phyloP scores from a whole-genome alignment of 495 filamentous ascomycete genomes.

The Penicillium coprophilum region DNA sequence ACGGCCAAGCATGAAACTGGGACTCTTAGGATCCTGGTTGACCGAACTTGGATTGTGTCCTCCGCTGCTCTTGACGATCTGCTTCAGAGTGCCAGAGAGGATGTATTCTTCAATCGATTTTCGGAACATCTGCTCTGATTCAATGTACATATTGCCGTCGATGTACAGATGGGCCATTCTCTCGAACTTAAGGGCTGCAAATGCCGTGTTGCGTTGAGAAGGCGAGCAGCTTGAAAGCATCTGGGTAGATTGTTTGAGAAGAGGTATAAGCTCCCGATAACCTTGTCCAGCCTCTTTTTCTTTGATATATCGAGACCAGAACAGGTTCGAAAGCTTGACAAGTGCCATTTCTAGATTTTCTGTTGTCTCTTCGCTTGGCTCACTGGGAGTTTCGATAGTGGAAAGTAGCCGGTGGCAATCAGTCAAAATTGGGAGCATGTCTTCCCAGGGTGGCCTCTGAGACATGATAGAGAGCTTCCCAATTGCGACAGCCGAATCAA shows the following conservation, averaged over 20 bases:
- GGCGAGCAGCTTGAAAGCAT: constrained; percentile 40
- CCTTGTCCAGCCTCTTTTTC: constrained; percentile 43
- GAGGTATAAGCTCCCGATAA: constrained; percentile 37
- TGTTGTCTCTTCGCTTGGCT: constrained; percentile 22
- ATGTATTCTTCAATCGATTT: constrained; percentile 50
- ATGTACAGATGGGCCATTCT: constrained; percentile 49
- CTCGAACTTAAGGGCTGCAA: constrained; percentile 55
- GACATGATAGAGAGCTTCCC: constrained; percentile 45
- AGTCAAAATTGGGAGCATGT: constrained; percentile 36
- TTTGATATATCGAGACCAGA: constrained; percentile 64
- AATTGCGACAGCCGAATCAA: constrained; percentile 44
- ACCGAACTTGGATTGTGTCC: constrained; percentile 25
- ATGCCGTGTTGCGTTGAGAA: constrained; percentile 46
- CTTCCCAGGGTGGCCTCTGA: constrained; percentile 40
- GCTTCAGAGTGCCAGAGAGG: constrained; percentile 40
- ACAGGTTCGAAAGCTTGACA: constrained; percentile 71
- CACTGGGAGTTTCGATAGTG: constrained; percentile 35
- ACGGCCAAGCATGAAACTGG: constrained; percentile 46
- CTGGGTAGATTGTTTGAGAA: constrained; percentile 51
- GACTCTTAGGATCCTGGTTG: constrained; percentile 38
- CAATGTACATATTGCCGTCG: constrained; percentile 33
- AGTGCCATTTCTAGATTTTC: constrained; percentile 32
- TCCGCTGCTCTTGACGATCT: constrained; percentile 30
- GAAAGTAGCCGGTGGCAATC: constrained; percentile 42
- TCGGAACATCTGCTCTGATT: constrained; percentile 42